phyloP scores from a whole-genome alignment of 2,329 filamentous ascomycete species.

The Colletotrichum lindemuthianum region DNA sequence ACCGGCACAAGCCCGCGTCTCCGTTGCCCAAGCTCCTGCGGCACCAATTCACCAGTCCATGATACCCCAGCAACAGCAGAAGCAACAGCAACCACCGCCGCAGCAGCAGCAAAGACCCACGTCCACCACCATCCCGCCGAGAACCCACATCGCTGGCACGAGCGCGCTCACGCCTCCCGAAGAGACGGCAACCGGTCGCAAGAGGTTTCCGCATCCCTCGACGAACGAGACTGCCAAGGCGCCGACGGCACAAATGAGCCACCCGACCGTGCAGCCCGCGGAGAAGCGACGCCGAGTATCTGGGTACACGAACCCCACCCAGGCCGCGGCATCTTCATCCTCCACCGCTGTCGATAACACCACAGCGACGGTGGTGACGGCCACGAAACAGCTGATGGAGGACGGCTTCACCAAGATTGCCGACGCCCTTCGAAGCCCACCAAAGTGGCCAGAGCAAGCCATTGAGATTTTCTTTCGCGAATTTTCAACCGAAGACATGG shows the following conservation, averaged over 20 bases:
- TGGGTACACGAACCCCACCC: conserved; percentile 38
- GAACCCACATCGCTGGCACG: conserved; percentile 50
- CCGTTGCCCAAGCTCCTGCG: conserved; percentile 44
- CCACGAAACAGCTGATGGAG: conserved; percentile 45
- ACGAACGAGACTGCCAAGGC: conserved; percentile 31
- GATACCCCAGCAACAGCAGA: conserved; percentile 38
- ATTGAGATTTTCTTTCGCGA: conserved; percentile 69
- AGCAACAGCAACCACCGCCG: conserved; percentile 35
- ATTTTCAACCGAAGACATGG: conserved; percentile 65
- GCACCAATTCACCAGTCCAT: conserved; percentile 38
- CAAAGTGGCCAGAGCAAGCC: conserved; percentile 66
- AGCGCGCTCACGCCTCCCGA: conserved; percentile 66
- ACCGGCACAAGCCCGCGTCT: conserved; percentile 41
- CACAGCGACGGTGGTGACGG: conserved; percentile 37
- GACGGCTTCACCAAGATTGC: conserved; percentile 48
- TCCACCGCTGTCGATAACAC: conserved; percentile 44
- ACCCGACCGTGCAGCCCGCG: conserved; percentile 26
- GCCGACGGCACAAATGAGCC: conserved; percentile 33
- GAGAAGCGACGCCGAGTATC: conserved; percentile 50
- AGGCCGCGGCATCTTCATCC: conserved; percentile 17
- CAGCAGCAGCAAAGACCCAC: conserved; percentile 40
- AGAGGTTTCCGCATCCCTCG: conserved; percentile 47
- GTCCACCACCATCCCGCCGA: conserved; percentile 51
- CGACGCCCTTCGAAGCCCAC: conserved; percentile 53
- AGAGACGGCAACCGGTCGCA: conserved; percentile 57